phyloP scores from a whole-genome alignment of 257 asterid species.

The Nicotiana knightiana region DNA sequence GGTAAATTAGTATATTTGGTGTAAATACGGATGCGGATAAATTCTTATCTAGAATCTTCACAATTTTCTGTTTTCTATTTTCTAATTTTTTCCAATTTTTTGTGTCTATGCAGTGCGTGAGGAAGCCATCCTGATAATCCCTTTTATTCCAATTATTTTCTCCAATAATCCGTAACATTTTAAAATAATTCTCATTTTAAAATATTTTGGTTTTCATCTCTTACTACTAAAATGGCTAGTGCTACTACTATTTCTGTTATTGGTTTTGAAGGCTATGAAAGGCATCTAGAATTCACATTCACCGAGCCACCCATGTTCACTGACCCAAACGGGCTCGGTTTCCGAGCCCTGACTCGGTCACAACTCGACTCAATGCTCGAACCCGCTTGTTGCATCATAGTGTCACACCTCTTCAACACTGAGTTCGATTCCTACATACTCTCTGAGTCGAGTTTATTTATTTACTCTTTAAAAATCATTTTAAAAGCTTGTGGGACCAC shows the following conservation, averaged over 20 bases:
- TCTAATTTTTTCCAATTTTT: not conserved
- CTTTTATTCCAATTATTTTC: not conserved
- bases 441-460: slow-evolving; percentile 46
- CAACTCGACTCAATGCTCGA: slow-evolving; percentile 37
- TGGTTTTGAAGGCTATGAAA: slow-evolving; percentile 51
- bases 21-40: too few relatives aligned
- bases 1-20: too few relatives aligned
- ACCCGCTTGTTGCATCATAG: slow-evolving; percentile 45
- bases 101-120: slow-evolving; percentile 24
- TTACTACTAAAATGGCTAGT: slow-evolving; percentile 14
- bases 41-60: not conserved
- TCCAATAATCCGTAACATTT: too few relatives aligned
- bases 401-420: slow-evolving; percentile 29
- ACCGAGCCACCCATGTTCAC: slow-evolving; percentile 11
- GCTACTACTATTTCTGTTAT: slow-evolving; percentile 14
- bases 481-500: slow-evolving; percentile 51
- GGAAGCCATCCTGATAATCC: slow-evolving; percentile 37
- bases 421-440: slow-evolving; percentile 44
- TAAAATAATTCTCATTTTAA: too few relatives aligned
- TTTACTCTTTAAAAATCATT: slow-evolving; percentile 33
- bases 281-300: slow-evolving; percentile 36
- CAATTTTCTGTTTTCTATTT: not conserved
- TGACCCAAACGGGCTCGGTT: slow-evolving; percentile 32
- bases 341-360: slow-evolving; percentile 25
- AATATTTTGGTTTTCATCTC: not conserved